These are phyloP conservation scores for Jamesozyma piceae DNA, from an alignment of 805 yeast species.

Conservation along the genomic window DNA sequence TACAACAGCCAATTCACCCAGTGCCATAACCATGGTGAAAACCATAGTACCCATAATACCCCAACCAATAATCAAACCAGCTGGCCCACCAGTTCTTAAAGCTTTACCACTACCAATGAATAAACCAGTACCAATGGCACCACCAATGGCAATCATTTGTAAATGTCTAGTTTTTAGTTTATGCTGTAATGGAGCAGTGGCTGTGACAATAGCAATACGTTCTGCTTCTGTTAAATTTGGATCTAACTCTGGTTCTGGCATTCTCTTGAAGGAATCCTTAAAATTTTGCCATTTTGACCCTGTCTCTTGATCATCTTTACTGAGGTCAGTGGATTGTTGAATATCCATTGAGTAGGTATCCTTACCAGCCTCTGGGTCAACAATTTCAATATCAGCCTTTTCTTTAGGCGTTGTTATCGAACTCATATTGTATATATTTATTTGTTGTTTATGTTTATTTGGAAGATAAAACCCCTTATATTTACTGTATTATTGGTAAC, in stretches of 20 bases:
- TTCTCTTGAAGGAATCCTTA: constrained; percentile 8
- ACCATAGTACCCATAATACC: constrained; percentile 46
- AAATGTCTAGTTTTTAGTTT: constrained; percentile 44
- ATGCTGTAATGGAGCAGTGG: constrained; percentile 49
- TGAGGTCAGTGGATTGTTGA: neutral
- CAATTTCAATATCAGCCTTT: neutral
- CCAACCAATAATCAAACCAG: constrained; percentile 48
- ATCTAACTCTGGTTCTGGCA: constrained; percentile 24
- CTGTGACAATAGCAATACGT: constrained; percentile 37
- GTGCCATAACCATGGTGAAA: constrained; percentile 49
- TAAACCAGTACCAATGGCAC: constrained; percentile 67
- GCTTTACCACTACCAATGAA: constrained; percentile 64
- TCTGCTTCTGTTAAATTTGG: constrained; percentile 36
- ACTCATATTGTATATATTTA: no score
- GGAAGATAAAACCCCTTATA: no score
- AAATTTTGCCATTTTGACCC: constrained; percentile 5
- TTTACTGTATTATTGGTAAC: no score
- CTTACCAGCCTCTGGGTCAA: neutral
- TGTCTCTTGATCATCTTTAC: neutral
- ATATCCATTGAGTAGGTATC: constrained; percentile 2
- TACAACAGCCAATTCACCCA: constrained; percentile 51
- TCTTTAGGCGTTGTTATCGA: no score
- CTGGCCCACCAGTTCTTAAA: constrained; percentile 59
- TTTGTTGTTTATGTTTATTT: no score
- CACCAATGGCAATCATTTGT: constrained; percentile 65